Evolutionary conservation across 306 rosid genomes (phyloP).

Genomic region (Leucaena leucocephala): DNA sequence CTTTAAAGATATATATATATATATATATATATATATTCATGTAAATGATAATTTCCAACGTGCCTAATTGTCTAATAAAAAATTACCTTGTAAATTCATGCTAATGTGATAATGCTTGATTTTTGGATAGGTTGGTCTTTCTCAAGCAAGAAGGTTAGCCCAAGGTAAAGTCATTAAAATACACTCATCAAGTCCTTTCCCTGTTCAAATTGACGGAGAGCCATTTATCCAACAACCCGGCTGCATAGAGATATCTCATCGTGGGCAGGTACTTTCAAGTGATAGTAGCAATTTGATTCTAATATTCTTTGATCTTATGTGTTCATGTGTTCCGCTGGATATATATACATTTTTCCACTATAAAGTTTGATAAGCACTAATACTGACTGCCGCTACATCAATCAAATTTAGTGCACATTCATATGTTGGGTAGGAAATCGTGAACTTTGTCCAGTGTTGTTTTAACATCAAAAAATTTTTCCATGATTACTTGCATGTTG

Average conservation of each 20-base stretch:
- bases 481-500: neutral
- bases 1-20: slow-evolving; percentile 13
- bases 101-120: slow-evolving; percentile 25
- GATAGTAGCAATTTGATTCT: neutral
- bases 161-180: slow-evolving; percentile 71
- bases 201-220: slow-evolving; percentile 85
- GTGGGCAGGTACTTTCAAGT: slow-evolving; percentile 52
- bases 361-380: slow-evolving; percentile 1
- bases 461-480: neutral
- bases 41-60: neutral
- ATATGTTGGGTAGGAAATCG: neutral
- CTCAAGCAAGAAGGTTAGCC: slow-evolving; percentile 84
- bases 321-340: neutral
- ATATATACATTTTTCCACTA: neutral
- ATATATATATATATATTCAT: too few species aligned
- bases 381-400: neutral
- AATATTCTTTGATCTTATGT: neutral
- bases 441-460: neutral
- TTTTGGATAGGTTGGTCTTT: slow-evolving; percentile 70
- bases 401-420: neutral
- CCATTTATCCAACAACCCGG: slow-evolving; percentile 69
- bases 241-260: slow-evolving; percentile 65
- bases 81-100: slow-evolving; percentile 20
- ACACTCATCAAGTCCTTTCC: slow-evolving; percentile 75
- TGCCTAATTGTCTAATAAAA: neutral